These are phyloP conservation scores for Trichosporon coremiiforme DNA, from an alignment of 1,284 basidiomycete species.

Conservation along the genomic window DNA sequence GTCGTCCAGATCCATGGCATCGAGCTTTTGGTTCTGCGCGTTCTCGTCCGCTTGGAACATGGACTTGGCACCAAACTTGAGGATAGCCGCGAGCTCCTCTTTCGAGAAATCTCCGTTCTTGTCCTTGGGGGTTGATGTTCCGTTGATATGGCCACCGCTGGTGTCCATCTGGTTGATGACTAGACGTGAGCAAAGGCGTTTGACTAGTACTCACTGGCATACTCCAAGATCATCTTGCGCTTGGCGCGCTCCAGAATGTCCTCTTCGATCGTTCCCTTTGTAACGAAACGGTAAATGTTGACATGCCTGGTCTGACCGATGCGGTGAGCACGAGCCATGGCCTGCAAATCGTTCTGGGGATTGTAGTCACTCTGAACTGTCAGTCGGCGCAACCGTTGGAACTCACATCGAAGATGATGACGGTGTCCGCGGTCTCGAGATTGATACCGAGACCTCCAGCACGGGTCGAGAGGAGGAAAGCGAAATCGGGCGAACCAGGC, in stretches of 20 bases:
- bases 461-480: constrained; percentile 87
- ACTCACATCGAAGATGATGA: constrained; percentile 96
- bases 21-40: constrained; percentile 91
- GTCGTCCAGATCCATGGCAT: constrained; percentile 99
- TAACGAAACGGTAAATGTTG: constrained; percentile 94
- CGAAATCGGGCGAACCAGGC: constrained; percentile 71
- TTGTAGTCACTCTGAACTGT: constrained; percentile 59
- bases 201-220: constrained; percentile 79
- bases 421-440: constrained; percentile 95
- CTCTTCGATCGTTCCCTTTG: constrained; percentile 99
- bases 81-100: constrained; percentile 95
- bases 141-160: constrained; percentile 91
- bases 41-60: constrained; percentile 98
- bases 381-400: constrained; percentile 31
- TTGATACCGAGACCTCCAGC: constrained; percentile 99
- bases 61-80: constrained; percentile 98
- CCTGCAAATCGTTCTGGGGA: constrained; percentile 97
- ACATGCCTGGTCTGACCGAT: constrained; percentile 98
- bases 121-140: constrained; percentile 76
- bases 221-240: constrained; percentile 99
- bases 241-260: constrained; percentile 97
- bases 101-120: constrained; percentile 80
- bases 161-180: constrained; percentile 99
- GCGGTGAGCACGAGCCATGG: constrained; percentile 96
- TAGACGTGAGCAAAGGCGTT: constrained; percentile 57